Base-by-base conservation (phyloP, 1,284 basidiomycete species). In the Trametes polyzona region DNA sequence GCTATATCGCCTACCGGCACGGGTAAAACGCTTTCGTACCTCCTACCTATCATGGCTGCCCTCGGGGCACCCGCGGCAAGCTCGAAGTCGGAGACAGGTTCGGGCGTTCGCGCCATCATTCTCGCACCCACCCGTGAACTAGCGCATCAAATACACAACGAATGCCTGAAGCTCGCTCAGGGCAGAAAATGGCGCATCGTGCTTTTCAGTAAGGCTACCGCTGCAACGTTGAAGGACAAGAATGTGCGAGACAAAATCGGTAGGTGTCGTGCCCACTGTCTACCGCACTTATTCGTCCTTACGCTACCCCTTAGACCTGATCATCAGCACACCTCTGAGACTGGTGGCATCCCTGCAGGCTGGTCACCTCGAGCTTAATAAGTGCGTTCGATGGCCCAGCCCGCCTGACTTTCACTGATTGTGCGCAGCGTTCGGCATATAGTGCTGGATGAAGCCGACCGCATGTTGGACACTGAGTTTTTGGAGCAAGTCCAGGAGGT, bases 91-190 rank as follows among this genome's bases (percentile, higher is more conserved):
- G 75, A 79, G 36, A 62, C 70, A 17, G 82, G 82, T 1, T 67
- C 68, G 23, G 93, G 93, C 23, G 86, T 89, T 12, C 82, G 95
- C 57, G 88, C 92, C 0, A 67, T 99, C 16, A 78, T 99, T 48
- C 73, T 99, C 52, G 92, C 93, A 1, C 97, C 97, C 1, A 99
- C 97, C 0, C 86, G 95, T 62, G 97, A 99, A 76, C 75, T 99
- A n/a, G 95, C 96, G 0, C 89, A 95, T 63, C 97, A 99, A 71
- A 98, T 99, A 57, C 83, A 94, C 60, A 95, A 94, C 56, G 97
- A 99, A 70, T 93, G 90, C 61, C 70, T 92, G 41, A 95, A 93
- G 69, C 76, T 97, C 12, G 88, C 90, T 1, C 79, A 87, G 61
- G 93, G 92, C 7, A 82, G 92, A 44, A 91, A 88, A 65, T 97